Base-by-base conservation (phyloP, 345 rosid species). In the Diplotaxis tenuifolia region DNA sequence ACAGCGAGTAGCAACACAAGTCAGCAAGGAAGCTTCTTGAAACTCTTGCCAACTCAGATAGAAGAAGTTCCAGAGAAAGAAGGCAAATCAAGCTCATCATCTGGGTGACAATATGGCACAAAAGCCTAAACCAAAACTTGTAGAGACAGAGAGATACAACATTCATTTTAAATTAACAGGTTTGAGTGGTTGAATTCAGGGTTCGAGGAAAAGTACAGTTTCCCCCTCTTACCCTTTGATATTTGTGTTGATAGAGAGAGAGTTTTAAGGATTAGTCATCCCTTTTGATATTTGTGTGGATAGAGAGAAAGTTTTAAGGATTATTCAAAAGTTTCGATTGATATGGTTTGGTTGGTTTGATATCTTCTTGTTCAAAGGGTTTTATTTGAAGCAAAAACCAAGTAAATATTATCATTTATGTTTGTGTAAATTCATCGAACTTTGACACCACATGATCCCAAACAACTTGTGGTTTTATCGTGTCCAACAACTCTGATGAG, bases 11-110 rank as follows among this genome's bases (percentile, higher is more conserved):
- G 75, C 34, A 65, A 53, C n/a, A 76, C 80, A 56, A 72, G 75
- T 21, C 75, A 73, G 20, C 79, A 82, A 55, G 98, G 96, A 53
- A 94, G 98, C 86, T 91, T 94, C 76, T 69, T 91, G 63, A 85
- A 84, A 62, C 89, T 86, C 50, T 78, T 89, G 83, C 93, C 97
- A 60, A 77, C 92, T 4, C 89, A 80, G 54, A 70, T 77, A 9
- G 88, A 25, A 25, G 28, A 86, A 77, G 85, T 77, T 50, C 86
- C 89, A 0, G 93, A 82, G 81, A 82, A 82, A 71, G 82, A 82
- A 32, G 80, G 80, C 27, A 82, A 77, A 74, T 77, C 84, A 7
- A 70, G 83, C 61, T 88, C 79, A 84, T 70, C 73, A 4, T 42
- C 50, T 5, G 68, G 68, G 5, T 23, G 66, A 80, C 31, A 45